A percentile compares a stretch with the other conserved stretches of the same genome.
Evolutionary conservation across 768 basidiomycete species (phyloP).

Genomic region (Boletus tylopilopsis): DNA sequence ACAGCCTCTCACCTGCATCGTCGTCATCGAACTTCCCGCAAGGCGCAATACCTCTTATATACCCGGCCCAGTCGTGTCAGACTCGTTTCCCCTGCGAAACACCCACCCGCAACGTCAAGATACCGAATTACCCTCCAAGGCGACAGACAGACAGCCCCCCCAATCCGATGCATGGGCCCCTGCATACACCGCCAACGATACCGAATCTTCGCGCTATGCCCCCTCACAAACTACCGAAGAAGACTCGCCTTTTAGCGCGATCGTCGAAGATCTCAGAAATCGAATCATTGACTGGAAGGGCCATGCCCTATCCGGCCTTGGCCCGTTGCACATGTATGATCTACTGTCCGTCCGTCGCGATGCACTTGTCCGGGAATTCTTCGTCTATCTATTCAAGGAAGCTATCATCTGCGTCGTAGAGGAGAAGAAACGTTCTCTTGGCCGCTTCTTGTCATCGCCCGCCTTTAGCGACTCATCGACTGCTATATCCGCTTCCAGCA

Average conservation of each 20-base stretch:
- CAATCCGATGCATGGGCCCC: slow-evolving; percentile 25
- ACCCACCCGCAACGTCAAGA: slow-evolving; percentile 23
- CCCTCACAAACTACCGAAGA: slow-evolving; percentile 40
- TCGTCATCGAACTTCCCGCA: slow-evolving; percentile 87
- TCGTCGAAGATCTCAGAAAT: slow-evolving; percentile 84
- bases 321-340: slow-evolving; percentile 89
- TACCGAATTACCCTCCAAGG: slow-evolving; percentile 14
- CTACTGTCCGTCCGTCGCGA: slow-evolving; percentile 86
- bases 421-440: slow-evolving; percentile 84
- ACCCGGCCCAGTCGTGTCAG: slow-evolving; percentile 52
- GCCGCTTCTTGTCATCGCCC: slow-evolving; percentile 68
- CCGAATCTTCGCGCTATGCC: slow-evolving; percentile 29
- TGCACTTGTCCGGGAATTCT: slow-evolving; percentile 87
- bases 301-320: slow-evolving; percentile 85
- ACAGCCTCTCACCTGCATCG: slow-evolving; percentile 90
- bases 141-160: slow-evolving; percentile 14
- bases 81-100: slow-evolving; percentile 39
- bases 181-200: slow-evolving; percentile 28
- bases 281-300: slow-evolving; percentile 97
- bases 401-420: slow-evolving; percentile 98
- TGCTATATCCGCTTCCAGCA: slow-evolving; percentile 31
- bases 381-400: slow-evolving; percentile 95
- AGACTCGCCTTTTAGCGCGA: slow-evolving; percentile 74
- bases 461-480: slow-evolving; percentile 50
- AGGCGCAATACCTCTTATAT: slow-evolving; percentile 52